Percentiles rank a stretch among this genome's conserved stretches.
Conservation (phyloP, 495 filamentous ascomycete species). For the Penicillium canariense region DNA sequence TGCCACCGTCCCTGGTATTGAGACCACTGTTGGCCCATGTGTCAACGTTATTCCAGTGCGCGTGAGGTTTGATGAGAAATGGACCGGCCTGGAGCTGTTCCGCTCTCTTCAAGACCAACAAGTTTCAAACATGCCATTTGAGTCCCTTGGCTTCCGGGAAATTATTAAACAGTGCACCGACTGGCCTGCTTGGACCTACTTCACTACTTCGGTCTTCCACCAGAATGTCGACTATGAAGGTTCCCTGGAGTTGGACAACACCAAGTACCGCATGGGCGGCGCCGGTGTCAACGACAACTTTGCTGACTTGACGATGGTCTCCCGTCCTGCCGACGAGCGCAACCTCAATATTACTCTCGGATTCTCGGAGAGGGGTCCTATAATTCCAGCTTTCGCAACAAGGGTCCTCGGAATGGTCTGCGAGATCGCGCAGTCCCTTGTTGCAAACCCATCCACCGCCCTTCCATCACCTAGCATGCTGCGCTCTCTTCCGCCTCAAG, state of each 20-base stretch:
- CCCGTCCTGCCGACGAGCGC: conserved; percentile 40
- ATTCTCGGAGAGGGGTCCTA: conserved; percentile 44
- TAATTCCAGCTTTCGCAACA: conserved; percentile 39
- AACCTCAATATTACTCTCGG: conserved; percentile 44
- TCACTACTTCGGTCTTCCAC: conserved; percentile 49
- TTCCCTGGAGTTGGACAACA: conserved; percentile 44
- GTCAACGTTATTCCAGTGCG: conserved; percentile 60
- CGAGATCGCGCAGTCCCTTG: conserved; percentile 43
- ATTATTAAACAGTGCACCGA: conserved; percentile 58
- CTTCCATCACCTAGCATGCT: conserved; percentile 45
- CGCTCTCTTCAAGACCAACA: conserved; percentile 57
- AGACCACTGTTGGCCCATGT: conserved; percentile 56
- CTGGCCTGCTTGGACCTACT: conserved; percentile 54
- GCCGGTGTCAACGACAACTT: conserved; percentile 51
- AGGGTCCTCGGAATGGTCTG: conserved; percentile 51
- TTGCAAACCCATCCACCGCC: conserved; percentile 40
- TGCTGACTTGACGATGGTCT: conserved; percentile 49
- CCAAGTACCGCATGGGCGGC: conserved; percentile 48
- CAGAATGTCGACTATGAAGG: conserved; percentile 46
- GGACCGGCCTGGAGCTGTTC: conserved; percentile 52
- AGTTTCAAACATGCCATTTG: conserved; percentile 56
- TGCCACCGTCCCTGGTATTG: conserved; percentile 51
- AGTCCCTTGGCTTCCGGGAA: conserved; percentile 57
- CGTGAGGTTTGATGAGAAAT: conserved; percentile 47
- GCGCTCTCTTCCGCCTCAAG: conserved; percentile 32